Evolutionary conservation across 345 rosid species (phyloP), one percentile per base, ranked within the genome.

Genomic region (Citrus hindsii): DNA sequence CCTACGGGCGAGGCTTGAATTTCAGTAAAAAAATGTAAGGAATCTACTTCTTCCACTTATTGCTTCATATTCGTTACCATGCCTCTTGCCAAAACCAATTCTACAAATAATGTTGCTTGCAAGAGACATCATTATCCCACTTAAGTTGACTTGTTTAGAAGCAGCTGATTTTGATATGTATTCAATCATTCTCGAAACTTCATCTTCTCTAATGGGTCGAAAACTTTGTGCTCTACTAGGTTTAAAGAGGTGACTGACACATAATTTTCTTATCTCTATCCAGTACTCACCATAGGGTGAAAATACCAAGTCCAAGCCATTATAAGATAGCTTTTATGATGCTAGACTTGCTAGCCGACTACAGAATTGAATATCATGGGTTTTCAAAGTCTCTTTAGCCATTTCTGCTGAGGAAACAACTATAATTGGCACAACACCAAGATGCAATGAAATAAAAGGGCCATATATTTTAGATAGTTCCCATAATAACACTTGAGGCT

Each of bases 391-490:
- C n/a, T 80, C 76, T 67, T 78, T 38, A 2, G 75, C 86, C 76
- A 75, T 63, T 76, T 75, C n/a, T 1, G 82, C 81, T 0, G 86
- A 83, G 21, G 84, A 85, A 62, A 85, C 76, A 62, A 83, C 77
- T 82, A 86, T 62, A 35, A 35, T 5, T 35, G 7, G 37, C 37
- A 35, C 7, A 35, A 6, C 37, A 35, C 37, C 37, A 35, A 5
- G 37, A 35, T 35, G 37, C 7, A 35, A 35, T 35, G 37, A 35
- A 35, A 35, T 35, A 6, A 35, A 35, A 35, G 37, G 37, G 1
- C 37, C 37, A 35, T 35, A 35, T 35, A 76, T 81, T 58, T 83
- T 66, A 2, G 94, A 92, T 13, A 90, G 88, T 2, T 77, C 67
- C 77, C 83, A 74, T 22, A 89, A 66, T 68, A 70, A 69, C 13